Evolutionary conservation across 2,329 filamentous ascomycete species (phyloP), one percentile per base, ranked within the genome.

Genomic region (Annulohypoxylon truncatum): DNA sequence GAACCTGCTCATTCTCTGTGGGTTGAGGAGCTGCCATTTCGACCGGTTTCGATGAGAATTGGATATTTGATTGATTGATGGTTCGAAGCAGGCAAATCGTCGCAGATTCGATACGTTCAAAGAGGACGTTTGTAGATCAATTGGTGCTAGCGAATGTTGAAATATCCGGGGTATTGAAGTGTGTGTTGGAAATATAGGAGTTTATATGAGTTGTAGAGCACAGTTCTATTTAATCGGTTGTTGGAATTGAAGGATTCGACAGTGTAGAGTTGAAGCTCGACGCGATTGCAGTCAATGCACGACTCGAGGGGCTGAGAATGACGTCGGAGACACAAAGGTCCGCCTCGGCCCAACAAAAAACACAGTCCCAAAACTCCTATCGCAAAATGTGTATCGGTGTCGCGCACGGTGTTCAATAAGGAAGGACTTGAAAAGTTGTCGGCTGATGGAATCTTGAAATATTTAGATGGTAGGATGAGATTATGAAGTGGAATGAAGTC

Each of bases 1-100:
- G 67, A 18, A 52, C 66, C 66, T 75, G 74, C 64, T 77, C 75
- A 64, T 77, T 77, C 67, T 76, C 75, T 33, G 62, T 67, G 2
- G 75, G 74, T 66, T 61, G 66, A 64, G 66, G 74, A 44, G 74
- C 60, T 74, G 77, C 76, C 20, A 31, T 57, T 15, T 42, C 6
- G 33, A 31, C 24, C 3, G 22, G 26, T 33, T n/a, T 55, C 20
- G 24, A 46, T 6, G 10, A 60, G 10, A n/a, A 10, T 2, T 35
- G 10, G 12, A n/a, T n/a, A 18, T 7, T n/a, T 12, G 6, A n/a
- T 46, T 46, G 22, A n/a, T 42, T 20, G 8, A 12, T 42, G 8
- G 38, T 7, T 20, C 12, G 22, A 26, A 26, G 20, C 9, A 24
- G 22, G 13, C 13, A 12, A n/a, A 46, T 46, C 10, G 22, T 26